These are phyloP conservation scores for Vitis rotundifolia DNA, from an alignment of 164 flowering plant genomes.

Conservation along the genomic window DNA sequence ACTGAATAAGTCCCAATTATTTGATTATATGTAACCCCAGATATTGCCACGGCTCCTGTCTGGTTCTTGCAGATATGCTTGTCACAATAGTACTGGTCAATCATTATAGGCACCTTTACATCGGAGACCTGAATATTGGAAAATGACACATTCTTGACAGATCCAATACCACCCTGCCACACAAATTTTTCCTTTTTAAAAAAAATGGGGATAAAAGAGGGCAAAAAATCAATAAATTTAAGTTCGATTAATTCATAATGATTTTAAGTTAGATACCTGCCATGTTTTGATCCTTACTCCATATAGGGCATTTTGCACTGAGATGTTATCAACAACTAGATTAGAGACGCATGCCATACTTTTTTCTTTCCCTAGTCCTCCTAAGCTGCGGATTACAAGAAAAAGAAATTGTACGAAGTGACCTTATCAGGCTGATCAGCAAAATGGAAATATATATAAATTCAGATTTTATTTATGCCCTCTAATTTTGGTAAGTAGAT, in stretches of 20 bases:
- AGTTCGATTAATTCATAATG: neutral
- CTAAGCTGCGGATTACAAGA: slow-evolving; percentile 42
- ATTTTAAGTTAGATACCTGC: slow-evolving; percentile 40
- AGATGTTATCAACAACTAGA: slow-evolving; percentile 49
- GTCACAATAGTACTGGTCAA: slow-evolving; percentile 88
- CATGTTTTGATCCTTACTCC: slow-evolving; percentile 79
- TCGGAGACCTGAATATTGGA: slow-evolving; percentile 64
- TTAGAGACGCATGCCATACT: slow-evolving; percentile 65
- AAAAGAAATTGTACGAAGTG: neutral
- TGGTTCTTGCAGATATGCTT: slow-evolving; percentile 68
- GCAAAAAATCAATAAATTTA: neutral
- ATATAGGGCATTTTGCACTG: slow-evolving; percentile 41
- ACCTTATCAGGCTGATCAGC: too few species aligned
- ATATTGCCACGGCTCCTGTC: slow-evolving; percentile 68
- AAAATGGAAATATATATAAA: too few species aligned
- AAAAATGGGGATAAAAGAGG: neutral
- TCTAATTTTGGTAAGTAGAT: too few species aligned
- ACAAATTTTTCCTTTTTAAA: neutral
- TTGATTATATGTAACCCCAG: slow-evolving; percentile 50
- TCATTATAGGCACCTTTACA: slow-evolving; percentile 70
- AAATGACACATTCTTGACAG: slow-evolving; percentile 63
- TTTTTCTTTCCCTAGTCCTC: slow-evolving; percentile 82
- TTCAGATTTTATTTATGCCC: too few species aligned
- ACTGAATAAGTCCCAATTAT: slow-evolving; percentile 64
- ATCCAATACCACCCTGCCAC: slow-evolving; percentile 72